phyloP scores from a whole-genome alignment of 2,329 filamentous ascomycete genomes.

The Ophiocordyceps camponoti-leonardi region DNA sequence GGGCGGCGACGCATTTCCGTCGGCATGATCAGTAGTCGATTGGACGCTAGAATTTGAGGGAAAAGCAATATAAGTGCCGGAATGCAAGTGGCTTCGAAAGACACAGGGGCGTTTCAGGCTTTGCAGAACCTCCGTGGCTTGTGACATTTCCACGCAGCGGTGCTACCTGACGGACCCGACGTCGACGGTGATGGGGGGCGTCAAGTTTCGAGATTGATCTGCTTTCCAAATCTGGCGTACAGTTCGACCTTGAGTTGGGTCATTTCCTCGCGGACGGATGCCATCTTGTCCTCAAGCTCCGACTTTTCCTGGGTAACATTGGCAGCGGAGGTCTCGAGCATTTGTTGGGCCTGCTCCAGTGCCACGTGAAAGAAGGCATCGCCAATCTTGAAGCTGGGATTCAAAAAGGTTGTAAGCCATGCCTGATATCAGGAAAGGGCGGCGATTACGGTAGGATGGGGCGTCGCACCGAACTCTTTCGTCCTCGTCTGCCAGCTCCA shows the following conservation, averaged over 20 bases:
- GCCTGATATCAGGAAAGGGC: constrained; percentile 1
- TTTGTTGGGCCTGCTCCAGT: constrained; percentile 69
- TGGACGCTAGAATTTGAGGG: background rate
- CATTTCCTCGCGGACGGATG: constrained; percentile 70
- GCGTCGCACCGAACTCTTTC: constrained; percentile 62
- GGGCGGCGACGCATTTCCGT: background rate
- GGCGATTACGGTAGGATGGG: background rate
- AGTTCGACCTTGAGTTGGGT: constrained; percentile 74
- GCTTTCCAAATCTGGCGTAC: constrained; percentile 87
- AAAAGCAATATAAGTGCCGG: background rate
- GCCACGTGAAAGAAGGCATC: constrained; percentile 86
- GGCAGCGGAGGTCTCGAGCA: constrained; percentile 55
- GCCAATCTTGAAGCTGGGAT: constrained; percentile 76
- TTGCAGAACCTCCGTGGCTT: background rate
- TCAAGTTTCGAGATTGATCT: constrained; percentile 90
- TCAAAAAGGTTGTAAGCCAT: background rate
- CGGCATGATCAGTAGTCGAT: background rate
- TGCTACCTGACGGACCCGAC: background rate
- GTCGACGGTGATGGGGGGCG: background rate
- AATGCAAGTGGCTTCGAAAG: background rate
- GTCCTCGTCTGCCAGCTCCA: constrained; percentile 91
- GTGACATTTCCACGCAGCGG: too few species aligned
- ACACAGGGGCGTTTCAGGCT: background rate
- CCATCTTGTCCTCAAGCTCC: constrained; percentile 59
- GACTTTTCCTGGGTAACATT: constrained; percentile 63